Percentiles rank a stretch among this genome's conserved stretches.
Conservation (phyloP, 768 basidiomycete genomes). For the Dioszegia crocea region DNA sequence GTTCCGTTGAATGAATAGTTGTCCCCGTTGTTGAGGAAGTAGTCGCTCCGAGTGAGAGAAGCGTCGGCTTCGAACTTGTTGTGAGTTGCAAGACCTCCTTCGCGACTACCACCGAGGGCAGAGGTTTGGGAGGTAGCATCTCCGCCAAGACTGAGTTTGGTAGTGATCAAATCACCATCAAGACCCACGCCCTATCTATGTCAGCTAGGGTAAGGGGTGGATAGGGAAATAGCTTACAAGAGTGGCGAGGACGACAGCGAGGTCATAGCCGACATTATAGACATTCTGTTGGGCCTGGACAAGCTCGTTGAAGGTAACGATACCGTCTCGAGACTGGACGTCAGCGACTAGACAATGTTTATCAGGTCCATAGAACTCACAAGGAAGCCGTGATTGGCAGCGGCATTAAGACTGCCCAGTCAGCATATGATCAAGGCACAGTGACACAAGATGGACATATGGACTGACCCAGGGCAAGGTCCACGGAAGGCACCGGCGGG, state of each 20-base stretch:
- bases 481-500: slow-evolving; percentile 21
- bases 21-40: slow-evolving; percentile 6
- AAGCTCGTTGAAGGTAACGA: slow-evolving; percentile 19
- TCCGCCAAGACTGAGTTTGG: slow-evolving; percentile 7
- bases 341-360: too few relatives aligned
- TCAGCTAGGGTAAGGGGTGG: neutral
- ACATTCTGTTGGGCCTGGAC: slow-evolving; percentile 15
- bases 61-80: slow-evolving; percentile 13
- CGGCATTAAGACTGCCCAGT: slow-evolving; percentile 16
- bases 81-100: slow-evolving; percentile 14
- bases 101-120: slow-evolving; percentile 1
- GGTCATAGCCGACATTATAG: slow-evolving; percentile 22
- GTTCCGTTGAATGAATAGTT: slow-evolving; percentile 10
- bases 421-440: neutral
- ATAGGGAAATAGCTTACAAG: neutral
- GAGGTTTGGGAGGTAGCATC: slow-evolving; percentile 7
- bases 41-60: slow-evolving; percentile 6
- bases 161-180: slow-evolving; percentile 14
- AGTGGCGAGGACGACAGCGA: slow-evolving; percentile 15
- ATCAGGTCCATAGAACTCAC: too few relatives aligned
- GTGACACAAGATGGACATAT: neutral
- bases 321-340: slow-evolving; percentile 18
- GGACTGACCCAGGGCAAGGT: slow-evolving; percentile 12
- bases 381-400: slow-evolving; percentile 22
- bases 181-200: slow-evolving; percentile 10